Evolutionary conservation across 1,139 yeast species (phyloP), one percentile per base, ranked within the genome.

Genomic region (Zygoascus meyerae): DNA sequence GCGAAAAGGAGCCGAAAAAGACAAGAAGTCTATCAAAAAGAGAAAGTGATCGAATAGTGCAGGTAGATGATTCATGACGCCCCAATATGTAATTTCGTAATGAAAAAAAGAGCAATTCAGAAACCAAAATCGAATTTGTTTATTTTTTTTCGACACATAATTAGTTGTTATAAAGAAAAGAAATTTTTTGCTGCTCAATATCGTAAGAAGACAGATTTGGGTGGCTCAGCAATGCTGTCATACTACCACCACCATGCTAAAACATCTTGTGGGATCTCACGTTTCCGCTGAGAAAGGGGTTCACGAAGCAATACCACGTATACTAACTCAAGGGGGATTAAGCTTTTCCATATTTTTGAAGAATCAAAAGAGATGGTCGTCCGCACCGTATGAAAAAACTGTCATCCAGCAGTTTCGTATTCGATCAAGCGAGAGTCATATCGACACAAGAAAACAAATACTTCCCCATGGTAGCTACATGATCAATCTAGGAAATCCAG

Each of bases 401-500:
- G 95, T 86, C 58, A 79, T 83, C 9, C 64, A 64, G 3, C 76
- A 78, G 54, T 92, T 90, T 67, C 75, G 75, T 52, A 69, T 70
- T 3, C 69, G 79, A 16, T 86, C 95, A 62, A 68, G 72, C 45
- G 67, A 77, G 48, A 73, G 75, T 59, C 78, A 81, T 1, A 90
- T 82, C 64, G 77, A 89, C 60, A 81, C 96, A 1, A 61, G 76
- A 45, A 83, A 81, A 15, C 95, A 89, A 58, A 74, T 89, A 41
- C 72, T 92, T 45, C 98, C 98, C 0, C 99, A 92, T 64, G 97
- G 97, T 0, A 86, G 95, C 18, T 92, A 90, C 63, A 81, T 92
- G 58, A 89, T 92, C 59, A 92, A 92, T 60, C 68, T 92, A 53
- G 97, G 95, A 14, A 89, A 87, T 55, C 97, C 97, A 0, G 96